Evolutionary conservation across 129 eudicot genomes (phyloP), one percentile per base, ranked within the genome.

Genomic region (Chrysanthemum seticuspe): DNA sequence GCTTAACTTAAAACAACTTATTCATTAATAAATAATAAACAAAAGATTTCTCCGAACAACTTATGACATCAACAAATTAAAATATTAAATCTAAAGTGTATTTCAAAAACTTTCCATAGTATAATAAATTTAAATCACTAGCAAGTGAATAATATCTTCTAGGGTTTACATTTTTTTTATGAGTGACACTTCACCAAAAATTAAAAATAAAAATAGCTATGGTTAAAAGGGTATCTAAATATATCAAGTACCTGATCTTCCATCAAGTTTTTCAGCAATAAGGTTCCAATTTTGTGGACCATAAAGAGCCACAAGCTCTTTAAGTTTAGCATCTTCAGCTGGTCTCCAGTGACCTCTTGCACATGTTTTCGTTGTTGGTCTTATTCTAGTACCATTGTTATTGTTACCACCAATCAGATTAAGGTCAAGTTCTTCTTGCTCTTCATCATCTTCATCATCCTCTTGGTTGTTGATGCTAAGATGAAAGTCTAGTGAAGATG

Each of bases 281-380:
- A 94, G 93, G 82, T 94, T 94, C 99, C 99, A 94, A 58, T 94
- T 94, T 50, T 90, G 97, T 47, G 99, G 99, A 76, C 99, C 97
- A 81, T 94, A 94, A 72, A 88, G 86, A 25, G 91, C 91, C 13
- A 94, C 99, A 87, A 94, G 99, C 74, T 94, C 97, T 53, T 80
- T 94, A 48, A 94, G 97, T 74, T 85, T 94, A 18, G 89, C 71
- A 79, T 94, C 99, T 68, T 94, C 99, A 57, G 96, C 96, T 31
- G 99, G 99, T 62, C 99, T 88, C 99, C 99, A 94, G 69, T 94
- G 99, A 45, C 99, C 99, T 84, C 99, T 86, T 16, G 97, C 89
- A 82, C 96, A 94, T 1, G 86, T 79, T 81, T 90, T 94, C 8
- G 78, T 56, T 68, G 58, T 47, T 68, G 58, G 82, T 73, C 52